Evolutionary conservation across 805 yeast species (phyloP), one percentile per base, ranked within the genome.

Genomic region (Spathaspora passalidarum): DNA sequence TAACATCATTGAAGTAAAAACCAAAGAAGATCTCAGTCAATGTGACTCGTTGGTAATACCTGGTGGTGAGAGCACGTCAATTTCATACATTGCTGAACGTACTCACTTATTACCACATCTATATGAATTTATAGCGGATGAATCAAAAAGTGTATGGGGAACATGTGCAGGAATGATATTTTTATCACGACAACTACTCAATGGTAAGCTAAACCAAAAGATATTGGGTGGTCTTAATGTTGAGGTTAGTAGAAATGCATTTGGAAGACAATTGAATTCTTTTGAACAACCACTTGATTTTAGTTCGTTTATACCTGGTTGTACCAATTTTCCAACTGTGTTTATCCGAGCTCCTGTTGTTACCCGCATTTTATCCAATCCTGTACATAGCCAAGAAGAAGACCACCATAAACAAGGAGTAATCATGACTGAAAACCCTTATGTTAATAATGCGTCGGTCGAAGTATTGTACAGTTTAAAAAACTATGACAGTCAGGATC

Each of bases 131-230:
- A 79, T 82, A 19, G 69, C 74, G 40, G 65, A 74, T 6, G 65
- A 66, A 17, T 41, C 48, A 10, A 78, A 76, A 49, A 82, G 87
- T 1, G 76, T 81, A 10, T 87, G 95, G 95, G 95, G 95, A 0
- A 87, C 95, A 1, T 87, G 95, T 63, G 95, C 95, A 2, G 95
- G 95, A 2, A 66, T 87, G 53, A 86, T 87, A 43, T 73, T 86
- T 51, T 66, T 87, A 19, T 76, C 90, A 6, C 69, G 75, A 45
- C 69, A 73, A 40, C 68, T 83, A 32, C 65, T 72, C 13, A 75
- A 79, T 55, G 84, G 81, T 17, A 73, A 73, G 40, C 72, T 69
- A 1, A 74, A 77, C 18, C 85, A 86, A 51, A 66, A 76, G 46
- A 60, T 81, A 2, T 65, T 87, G 36, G 86, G 88, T 1, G 87